phyloP scores from a whole-genome alignment of 73 alveolate genomes.

The Stentor roeselii region DNA sequence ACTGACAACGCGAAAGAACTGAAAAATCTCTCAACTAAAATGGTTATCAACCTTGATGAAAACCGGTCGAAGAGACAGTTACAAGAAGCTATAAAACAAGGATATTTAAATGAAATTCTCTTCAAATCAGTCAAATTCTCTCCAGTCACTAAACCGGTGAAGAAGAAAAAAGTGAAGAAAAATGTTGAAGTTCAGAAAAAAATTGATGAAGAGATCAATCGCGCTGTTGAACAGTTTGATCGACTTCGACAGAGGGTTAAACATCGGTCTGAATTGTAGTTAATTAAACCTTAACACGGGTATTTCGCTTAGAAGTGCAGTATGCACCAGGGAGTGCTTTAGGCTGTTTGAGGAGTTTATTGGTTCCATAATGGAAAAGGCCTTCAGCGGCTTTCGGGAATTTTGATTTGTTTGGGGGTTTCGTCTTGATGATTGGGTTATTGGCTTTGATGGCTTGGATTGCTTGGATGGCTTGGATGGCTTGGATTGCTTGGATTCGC shows the following conservation, averaged over 20 bases:
- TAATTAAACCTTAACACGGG: too few species aligned
- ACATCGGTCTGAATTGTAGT: too few species aligned
- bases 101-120: not conserved
- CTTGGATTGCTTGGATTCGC: too few species aligned
- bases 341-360: too few species aligned
- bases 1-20: not conserved
- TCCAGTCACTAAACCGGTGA: not conserved
- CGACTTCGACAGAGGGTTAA: not conserved
- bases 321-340: too few species aligned
- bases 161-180: not conserved
- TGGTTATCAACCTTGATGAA: not conserved
- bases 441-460: too few species aligned
- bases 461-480: too few species aligned
- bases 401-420: too few species aligned
- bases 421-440: too few species aligned
- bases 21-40: not conserved
- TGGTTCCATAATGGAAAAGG: too few species aligned
- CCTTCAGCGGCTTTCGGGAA: too few species aligned
- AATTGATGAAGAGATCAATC: not conserved
- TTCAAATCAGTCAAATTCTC: not conserved
- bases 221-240: not conserved
- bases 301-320: too few species aligned
- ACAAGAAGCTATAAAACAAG: not conserved
- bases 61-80: not conserved
- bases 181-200: not conserved